A percentile compares a stretch with the other conserved stretches of the same genome.
Evolutionary conservation across 192 early-diverging fungal species (phyloP).

Genomic region (Jimgerdemannia flammicorona): DNA sequence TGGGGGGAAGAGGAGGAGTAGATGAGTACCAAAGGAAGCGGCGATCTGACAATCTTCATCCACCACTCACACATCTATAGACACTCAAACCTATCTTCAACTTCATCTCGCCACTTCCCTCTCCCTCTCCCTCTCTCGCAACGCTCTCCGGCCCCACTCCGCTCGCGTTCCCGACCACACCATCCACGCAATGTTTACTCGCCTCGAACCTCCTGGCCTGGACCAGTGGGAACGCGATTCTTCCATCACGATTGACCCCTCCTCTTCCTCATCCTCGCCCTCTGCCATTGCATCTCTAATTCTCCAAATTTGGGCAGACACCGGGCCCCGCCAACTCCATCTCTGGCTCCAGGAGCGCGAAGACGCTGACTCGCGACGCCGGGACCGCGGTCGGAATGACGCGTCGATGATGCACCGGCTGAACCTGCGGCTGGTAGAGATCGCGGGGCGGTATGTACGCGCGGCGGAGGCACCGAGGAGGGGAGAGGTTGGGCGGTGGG

Average conservation of each 20-base stretch:
- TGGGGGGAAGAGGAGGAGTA: too few relatives aligned
- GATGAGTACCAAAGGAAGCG: too few relatives aligned
- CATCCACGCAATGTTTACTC: background rate
- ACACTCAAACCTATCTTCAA: background rate
- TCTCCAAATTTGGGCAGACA: background rate
- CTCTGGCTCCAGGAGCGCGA: background rate
- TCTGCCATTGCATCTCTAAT: background rate
- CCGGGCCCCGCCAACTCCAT: background rate
- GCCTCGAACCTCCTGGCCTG: background rate
- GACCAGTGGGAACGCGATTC: background rate
- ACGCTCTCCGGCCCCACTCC: background rate
- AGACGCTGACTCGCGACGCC: background rate
- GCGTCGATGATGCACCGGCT: background rate
- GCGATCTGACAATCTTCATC: too few relatives aligned
- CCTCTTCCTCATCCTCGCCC: too few relatives aligned
- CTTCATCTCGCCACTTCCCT: background rate
- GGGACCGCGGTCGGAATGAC: background rate
- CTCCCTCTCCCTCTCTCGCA: background rate
- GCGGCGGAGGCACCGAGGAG: background rate
- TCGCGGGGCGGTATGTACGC: background rate
- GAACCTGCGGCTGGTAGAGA: background rate
- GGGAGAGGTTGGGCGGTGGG: background rate
- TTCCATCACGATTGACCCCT: background rate
- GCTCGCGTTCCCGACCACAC: background rate
- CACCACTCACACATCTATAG: background rate